Evolutionary conservation across 306 rosid genomes (phyloP), one percentile per base, ranked within the genome.

Genomic region (Glycine tomentella): DNA sequence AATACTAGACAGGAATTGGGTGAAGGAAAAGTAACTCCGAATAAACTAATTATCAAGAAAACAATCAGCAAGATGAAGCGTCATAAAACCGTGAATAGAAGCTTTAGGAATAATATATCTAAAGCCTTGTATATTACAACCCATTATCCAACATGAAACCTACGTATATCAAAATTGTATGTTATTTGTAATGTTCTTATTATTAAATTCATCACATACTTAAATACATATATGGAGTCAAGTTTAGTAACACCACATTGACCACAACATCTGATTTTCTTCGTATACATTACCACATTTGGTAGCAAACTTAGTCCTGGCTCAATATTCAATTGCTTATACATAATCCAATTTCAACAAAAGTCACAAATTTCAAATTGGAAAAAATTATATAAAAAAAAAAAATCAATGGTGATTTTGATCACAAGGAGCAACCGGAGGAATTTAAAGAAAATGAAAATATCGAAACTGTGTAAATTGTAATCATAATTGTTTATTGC

Each of bases 121-220:
- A 59, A 66, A 62, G 5, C 78, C 45, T 66, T 68, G 59, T 17
- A 56, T 38, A 14, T 55, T 77, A 58, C 9, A 20, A 6, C 45
- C 45, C 44, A 38, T 34, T 34, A 34, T 4, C 44, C 16, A 63
- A 63, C 45, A 63, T 33, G 17, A 34, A 58, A 64, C 70, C 70
- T 36, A 17, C 34, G 16, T 15, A 55, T 4, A 57, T 34, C 13
- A 57, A 40, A 42, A 4, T 66, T n/a, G 11, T 44, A 15, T 4
- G n/a, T 67, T 44, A 16, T 8, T 44, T 15, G 52, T 9, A 44
- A 16, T 38, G 49, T 36, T 64, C 49, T 14, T 12, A 7, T 36
- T 64, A 36, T 7, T 36, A 34, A 31, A 62, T 2, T 12, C 1
- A 34, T 6, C 69, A 34, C 5, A 63, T 63, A 8, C 64, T 3